These are phyloP conservation scores for Capsicum pubescens DNA, from an alignment of 257 asterid genomes.

Conservation along the genomic window DNA sequence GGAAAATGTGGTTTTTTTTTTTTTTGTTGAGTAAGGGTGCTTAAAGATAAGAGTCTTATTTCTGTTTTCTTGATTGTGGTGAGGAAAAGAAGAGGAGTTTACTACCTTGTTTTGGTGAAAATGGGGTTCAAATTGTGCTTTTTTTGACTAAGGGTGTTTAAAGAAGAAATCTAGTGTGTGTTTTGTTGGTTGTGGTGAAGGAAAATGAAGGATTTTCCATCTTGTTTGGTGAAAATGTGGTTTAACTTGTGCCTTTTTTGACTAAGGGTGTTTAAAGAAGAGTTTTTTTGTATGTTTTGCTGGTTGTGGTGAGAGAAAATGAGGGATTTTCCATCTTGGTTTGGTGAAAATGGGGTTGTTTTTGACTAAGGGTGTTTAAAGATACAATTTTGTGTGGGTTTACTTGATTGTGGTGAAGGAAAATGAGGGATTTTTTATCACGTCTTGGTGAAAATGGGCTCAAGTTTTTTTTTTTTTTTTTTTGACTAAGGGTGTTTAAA, in stretches of 20 bases:
- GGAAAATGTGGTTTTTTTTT: background rate
- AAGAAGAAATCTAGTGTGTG: background rate
- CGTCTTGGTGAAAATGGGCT: no score
- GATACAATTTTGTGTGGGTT: no score
- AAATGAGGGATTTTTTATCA: no score
- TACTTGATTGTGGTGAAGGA: no score
- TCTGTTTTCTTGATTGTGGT: slow-evolving; percentile 30
- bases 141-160: background rate
- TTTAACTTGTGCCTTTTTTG: slow-evolving; percentile 54
- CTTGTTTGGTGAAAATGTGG: slow-evolving; percentile 95
- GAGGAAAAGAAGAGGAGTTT: slow-evolving; percentile 64
- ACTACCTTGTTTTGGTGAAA: slow-evolving; percentile 94
- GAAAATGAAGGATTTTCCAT: slow-evolving; percentile 83
- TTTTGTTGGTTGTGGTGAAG: slow-evolving; percentile 29
- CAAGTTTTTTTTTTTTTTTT: no score
- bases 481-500: no score
- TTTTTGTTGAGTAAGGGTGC: background rate
- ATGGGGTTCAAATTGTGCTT: slow-evolving; percentile 78
- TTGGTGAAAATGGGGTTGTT: no score
- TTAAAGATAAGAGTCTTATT: background rate
- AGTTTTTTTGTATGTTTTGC: no score
- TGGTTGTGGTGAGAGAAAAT: no score
- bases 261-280: no score
- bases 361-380: no score
- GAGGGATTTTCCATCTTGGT: no score